A percentile compares a stretch with the other conserved stretches of the same genome.
Conservation (phyloP, 2,329 filamentous ascomycete species). For the Tolypocladium cylindrosporum region DNA sequence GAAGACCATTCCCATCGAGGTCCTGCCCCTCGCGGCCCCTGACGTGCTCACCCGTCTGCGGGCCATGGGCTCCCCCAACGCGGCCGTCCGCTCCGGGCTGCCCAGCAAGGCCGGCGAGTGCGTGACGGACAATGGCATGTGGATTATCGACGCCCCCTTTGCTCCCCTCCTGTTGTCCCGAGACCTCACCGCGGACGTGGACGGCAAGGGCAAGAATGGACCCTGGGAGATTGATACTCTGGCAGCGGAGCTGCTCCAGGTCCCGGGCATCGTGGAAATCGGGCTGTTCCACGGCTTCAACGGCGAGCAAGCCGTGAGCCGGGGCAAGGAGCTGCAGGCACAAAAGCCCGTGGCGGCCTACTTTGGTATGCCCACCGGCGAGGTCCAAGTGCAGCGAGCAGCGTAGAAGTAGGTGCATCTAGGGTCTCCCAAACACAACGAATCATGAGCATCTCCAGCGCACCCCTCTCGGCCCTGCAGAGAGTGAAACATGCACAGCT, state of each 20-base stretch:
- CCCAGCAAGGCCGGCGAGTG: slow-evolving; percentile 75
- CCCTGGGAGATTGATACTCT: slow-evolving; percentile 73
- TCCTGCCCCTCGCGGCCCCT: slow-evolving; percentile 73
- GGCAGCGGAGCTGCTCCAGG: slow-evolving; percentile 63
- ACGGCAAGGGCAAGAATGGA: slow-evolving; percentile 41
- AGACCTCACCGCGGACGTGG: slow-evolving; percentile 39
- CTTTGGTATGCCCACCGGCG: slow-evolving; percentile 79
- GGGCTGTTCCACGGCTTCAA: slow-evolving; percentile 82
- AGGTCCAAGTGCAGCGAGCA: slow-evolving; percentile 31
- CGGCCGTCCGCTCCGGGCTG: slow-evolving; percentile 61
- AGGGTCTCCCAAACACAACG: neutral
- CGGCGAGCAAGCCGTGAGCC: slow-evolving; percentile 50
- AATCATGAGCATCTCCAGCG: neutral
- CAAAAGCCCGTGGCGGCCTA: slow-evolving; percentile 92
- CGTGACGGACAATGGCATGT: slow-evolving; percentile 47
- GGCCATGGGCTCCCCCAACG: slow-evolving; percentile 61
- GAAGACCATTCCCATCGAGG: slow-evolving; percentile 86
- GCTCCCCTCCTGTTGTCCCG: slow-evolving; percentile 54
- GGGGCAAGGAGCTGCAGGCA: slow-evolving; percentile 53
- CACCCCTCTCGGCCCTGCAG: neutral
- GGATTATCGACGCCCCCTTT: slow-evolving; percentile 92
- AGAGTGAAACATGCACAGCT: neutral
- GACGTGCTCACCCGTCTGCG: slow-evolving; percentile 65
- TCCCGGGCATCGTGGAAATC: slow-evolving; percentile 83
- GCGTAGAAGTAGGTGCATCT: neutral